Evolutionary conservation across 1,284 basidiomycete genomes (phyloP), one percentile per base, ranked within the genome.

Genomic region (Schizophyllum amplum): DNA sequence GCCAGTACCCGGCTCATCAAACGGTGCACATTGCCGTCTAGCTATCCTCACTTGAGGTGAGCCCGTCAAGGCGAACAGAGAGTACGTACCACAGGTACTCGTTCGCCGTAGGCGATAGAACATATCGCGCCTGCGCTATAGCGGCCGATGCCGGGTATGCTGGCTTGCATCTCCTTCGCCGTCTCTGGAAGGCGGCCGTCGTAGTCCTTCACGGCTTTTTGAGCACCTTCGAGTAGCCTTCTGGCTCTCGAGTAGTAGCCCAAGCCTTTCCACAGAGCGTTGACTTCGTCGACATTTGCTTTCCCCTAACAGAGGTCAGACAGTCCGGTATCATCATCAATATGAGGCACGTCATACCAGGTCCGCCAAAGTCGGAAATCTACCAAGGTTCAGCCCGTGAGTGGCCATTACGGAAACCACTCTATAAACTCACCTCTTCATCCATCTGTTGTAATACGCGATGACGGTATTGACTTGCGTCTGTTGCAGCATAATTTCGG

Each of bases 401-500:
- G 47, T 59, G 61, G 57, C 55, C 57, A 59, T 58, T 57, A 33
- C 54, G 52, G 54, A 56, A 58, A 57, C 59, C 57, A 53, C 49
- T 50, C 59, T 61, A 54, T 27, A 22, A 24, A 73, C 79, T 57
- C 63, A 90, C 87, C 78, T 86, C 62, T 76, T 74, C 77, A 94
- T 90, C 92, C 93, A 95, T 47, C 78, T 79, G 52, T 84, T 85
- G 71, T 91, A 96, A 70, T 94, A 97, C 0, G 88, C 89, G 61
- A 94, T 93, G 13, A 95, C 94, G 0, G 94, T 96, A 2, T 76
- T 80, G 23, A 92, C 89, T 67, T 94, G 94, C 0, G 96, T 98
- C 70, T 99, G 96, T 69, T 99, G 96, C 5, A 98, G 79, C 96
- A 98, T 98, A 61, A 98, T 89, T 70, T 98, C 94, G 11, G 89